Evolutionary conservation across 176 grass and related monocot species (phyloP), one percentile per base, ranked within the genome.

Genomic region (Rhynchospora pubera): DNA sequence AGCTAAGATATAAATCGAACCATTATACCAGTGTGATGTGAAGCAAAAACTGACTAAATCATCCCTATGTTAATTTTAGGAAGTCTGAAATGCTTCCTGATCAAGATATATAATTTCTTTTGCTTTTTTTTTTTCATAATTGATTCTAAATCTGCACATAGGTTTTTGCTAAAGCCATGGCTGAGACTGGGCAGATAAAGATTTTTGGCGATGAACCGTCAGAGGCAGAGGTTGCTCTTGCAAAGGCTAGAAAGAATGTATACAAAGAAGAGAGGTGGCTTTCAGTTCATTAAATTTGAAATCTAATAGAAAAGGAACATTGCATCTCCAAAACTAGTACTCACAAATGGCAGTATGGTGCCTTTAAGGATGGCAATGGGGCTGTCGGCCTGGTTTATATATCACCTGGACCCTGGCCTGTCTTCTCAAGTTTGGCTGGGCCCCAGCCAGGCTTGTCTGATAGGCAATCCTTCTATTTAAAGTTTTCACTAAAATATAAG

Each of bases 111-210:
- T 74, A 3, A 13, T 74, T 74, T 50, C 6, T 55, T 47, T 76
- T 55, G 23, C 19, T 46, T 16, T 7, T 39, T 16, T 7, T 39
- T 4, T 51, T 75, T 53, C 72, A 2, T 76, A 32, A 66, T 24
- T 48, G 44, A 48, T 63, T 48, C 56, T 26, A 82, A 65, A 57
- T 61, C 55, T 88, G 12, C 77, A 30, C 62, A 71, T 87, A 98
- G 96, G 96, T 98, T 72, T 95, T 98, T 81, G 89, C 96, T 91
- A 98, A 98, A 88, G 92, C 92, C 76, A 98, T 94, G 92, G 82
- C 96, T 2, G 90, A 98, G 71, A 93, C 81, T 65, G 96, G 96
- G 16, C 96, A 98, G 85, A 98, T 91, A 82, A 91, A 98, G 80
- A 85, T 98, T 73, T 98, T 93, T 84, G 96, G 96, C 19, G 90